Base-by-base conservation (phyloP, 768 basidiomycete genomes). In the Chiua virens region DNA sequence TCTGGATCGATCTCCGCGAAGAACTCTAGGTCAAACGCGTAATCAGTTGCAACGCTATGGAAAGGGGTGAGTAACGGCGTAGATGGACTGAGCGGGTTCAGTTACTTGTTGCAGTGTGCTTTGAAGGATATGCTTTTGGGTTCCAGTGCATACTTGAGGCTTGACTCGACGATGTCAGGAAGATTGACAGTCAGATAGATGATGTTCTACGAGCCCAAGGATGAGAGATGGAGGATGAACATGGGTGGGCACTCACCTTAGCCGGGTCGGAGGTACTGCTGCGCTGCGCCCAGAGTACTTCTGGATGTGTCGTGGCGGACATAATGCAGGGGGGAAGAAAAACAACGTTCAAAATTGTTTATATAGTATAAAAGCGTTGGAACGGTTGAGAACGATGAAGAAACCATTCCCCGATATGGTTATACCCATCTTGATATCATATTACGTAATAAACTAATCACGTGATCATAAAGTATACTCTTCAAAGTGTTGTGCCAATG, bases 211-310 rank as follows among this genome's bases (percentile, higher is more conserved):
- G 18, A 18, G 39, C 54, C 49, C 35, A 28, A 18, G 22, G 17
- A 39, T 25, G 23, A 23, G 52, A 18, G 21, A n/a, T n/a, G n/a
- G 42, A 34, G 18, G 42, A 34, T 8, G 30, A 45, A n/a, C 6
- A 45, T 1, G 21, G 45, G 17, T 36, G 41, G 39, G n/a, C 37
- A 43, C 52, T 0, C 41, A 90, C 94, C 78, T 94, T 94, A 42
- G 76, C 78, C 28, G 82, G 75, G 14, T 75, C 79, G 11, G 75
- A 62, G 15, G 70, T 78, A 36, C 83, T 88, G 76, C 87, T 91
- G 60, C 96, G 84, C 73, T 98, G 95, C 41, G 96, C 95, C 93
- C 95, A 98, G 3, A 94, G 79, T 32, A 96, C 77, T 73, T 97
- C 93, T 34, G 95, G 95, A 70, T 92, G 91, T 17, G 53, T 61